phyloP scores from a whole-genome alignment of 2,329 filamentous ascomycete species.

The Colletotrichum shisoi region DNA sequence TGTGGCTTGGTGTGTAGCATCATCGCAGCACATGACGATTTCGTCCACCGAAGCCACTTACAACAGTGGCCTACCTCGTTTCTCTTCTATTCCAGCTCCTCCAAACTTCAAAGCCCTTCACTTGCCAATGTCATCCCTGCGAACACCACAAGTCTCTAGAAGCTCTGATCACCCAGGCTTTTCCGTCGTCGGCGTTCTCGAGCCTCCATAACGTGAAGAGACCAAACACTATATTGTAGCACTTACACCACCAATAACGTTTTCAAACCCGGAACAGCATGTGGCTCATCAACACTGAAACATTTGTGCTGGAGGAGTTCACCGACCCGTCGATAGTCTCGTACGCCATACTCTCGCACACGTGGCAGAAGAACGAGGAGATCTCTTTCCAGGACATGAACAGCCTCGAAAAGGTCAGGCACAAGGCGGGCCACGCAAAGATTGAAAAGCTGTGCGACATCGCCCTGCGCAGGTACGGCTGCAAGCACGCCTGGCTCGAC shows the following conservation, averaged over 20 bases:
- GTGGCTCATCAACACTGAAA: constrained; percentile 41
- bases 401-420: not conserved
- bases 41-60: not conserved
- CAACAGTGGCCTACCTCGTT: too few species aligned
- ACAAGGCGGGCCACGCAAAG: constrained; percentile 32
- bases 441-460: constrained; percentile 27
- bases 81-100: too few species aligned
- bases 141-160: too few species aligned
- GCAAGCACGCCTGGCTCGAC: constrained; percentile 42
- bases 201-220: too few species aligned
- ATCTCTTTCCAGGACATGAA: constrained; percentile 42
- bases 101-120: too few species aligned
- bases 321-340: constrained; percentile 37
- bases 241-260: too few species aligned
- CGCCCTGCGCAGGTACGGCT: constrained; percentile 13
- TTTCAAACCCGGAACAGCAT: constrained; percentile 7
- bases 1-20: too few species aligned
- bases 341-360: constrained; percentile 45
- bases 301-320: constrained; percentile 32
- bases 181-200: too few species aligned
- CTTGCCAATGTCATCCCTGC: too few species aligned
- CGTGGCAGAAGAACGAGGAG: constrained; percentile 42
- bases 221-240: too few species aligned
- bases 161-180: too few species aligned
- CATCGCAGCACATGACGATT: not conserved